Percentiles rank a stretch among this genome's conserved stretches.
phyloP scores from a whole-genome alignment of 1,284 basidiomycete species.

The Fomitopsis pinicola region DNA sequence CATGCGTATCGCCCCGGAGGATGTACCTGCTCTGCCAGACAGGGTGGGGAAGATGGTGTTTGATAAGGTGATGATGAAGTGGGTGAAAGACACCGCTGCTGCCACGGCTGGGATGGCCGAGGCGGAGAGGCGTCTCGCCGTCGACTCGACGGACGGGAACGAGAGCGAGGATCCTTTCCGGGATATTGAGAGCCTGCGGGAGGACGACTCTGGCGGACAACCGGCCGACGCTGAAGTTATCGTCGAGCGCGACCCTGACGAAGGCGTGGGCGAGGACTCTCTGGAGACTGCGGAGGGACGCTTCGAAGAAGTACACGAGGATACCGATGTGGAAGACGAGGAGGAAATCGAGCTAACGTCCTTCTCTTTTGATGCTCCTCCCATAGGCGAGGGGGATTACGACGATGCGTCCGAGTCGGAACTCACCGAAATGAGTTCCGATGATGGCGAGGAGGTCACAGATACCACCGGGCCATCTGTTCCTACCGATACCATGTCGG shows the following conservation, averaged over 20 bases:
- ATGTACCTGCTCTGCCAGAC: conserved; percentile 71
- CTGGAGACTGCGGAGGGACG: conserved; percentile 39
- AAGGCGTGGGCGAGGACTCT: conserved; percentile 28
- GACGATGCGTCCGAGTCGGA: conserved; percentile 12
- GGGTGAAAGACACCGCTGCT: conserved; percentile 63
- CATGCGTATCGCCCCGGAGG: conserved; percentile 74
- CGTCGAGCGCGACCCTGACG: conserved; percentile 20
- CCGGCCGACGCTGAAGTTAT: conserved; percentile 13
- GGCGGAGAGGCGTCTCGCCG: conserved; percentile 28
- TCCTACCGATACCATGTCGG: background rate
- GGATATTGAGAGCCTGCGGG: conserved; percentile 79
- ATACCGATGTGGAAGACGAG: conserved; percentile 47
- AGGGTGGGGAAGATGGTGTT: conserved; percentile 84
- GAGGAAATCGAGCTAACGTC: conserved; percentile 64
- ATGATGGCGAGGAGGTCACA: conserved; percentile 16
- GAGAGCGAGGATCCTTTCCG: conserved; percentile 83
- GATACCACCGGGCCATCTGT: background rate
- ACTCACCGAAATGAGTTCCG: conserved; percentile 15
- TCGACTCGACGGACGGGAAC: conserved; percentile 31
- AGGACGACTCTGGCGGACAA: conserved; percentile 36
- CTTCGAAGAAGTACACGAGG: conserved; percentile 42
- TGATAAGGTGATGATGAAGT: conserved; percentile 75
- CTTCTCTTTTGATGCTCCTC: conserved; percentile 66
- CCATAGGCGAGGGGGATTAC: conserved; percentile 20
- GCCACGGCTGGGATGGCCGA: conserved; percentile 28